Conservation (phyloP, 2,329 filamentous ascomycete species). For the Talaromyces sp. region DNA sequence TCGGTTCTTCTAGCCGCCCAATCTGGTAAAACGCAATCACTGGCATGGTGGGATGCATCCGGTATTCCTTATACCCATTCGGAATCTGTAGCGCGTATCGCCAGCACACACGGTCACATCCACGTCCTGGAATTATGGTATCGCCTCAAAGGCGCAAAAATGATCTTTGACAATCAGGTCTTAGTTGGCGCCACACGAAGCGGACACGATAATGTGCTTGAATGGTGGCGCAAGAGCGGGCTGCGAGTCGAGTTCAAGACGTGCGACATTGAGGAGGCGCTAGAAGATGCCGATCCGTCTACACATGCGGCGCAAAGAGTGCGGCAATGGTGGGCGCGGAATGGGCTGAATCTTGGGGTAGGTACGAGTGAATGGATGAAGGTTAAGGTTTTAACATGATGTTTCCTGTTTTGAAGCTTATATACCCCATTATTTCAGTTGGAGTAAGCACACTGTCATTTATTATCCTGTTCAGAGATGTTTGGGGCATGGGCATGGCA, state of each 20-base stretch:
- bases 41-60: slow-evolving; percentile 84
- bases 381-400: slow-evolving; percentile 58
- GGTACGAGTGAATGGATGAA: slow-evolving; percentile 89
- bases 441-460: not conserved
- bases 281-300: slow-evolving; percentile 71
- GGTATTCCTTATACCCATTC: slow-evolving; percentile 75
- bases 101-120: slow-evolving; percentile 79
- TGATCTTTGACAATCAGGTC: slow-evolving; percentile 79
- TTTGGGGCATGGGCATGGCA: slow-evolving; percentile 1
- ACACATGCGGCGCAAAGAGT: slow-evolving; percentile 68
- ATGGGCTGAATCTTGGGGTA: slow-evolving; percentile 75
- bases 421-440: slow-evolving; percentile 14
- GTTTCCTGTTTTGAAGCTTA: slow-evolving; percentile 2
- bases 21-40: slow-evolving; percentile 69
- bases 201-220: slow-evolving; percentile 75
- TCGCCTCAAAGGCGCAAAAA: slow-evolving; percentile 66
- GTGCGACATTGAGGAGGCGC: slow-evolving; percentile 89
- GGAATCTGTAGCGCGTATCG: slow-evolving; percentile 77
- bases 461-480: not conserved
- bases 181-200: slow-evolving; percentile 84
- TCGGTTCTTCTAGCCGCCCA: slow-evolving; percentile 80
- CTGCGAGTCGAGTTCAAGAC: slow-evolving; percentile 87
- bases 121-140: slow-evolving; percentile 81
- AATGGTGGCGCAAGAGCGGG: slow-evolving; percentile 80
- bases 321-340: slow-evolving; percentile 80